Conservation (phyloP, 768 basidiomycete species). For the Plicaturopsis crispa region DNA sequence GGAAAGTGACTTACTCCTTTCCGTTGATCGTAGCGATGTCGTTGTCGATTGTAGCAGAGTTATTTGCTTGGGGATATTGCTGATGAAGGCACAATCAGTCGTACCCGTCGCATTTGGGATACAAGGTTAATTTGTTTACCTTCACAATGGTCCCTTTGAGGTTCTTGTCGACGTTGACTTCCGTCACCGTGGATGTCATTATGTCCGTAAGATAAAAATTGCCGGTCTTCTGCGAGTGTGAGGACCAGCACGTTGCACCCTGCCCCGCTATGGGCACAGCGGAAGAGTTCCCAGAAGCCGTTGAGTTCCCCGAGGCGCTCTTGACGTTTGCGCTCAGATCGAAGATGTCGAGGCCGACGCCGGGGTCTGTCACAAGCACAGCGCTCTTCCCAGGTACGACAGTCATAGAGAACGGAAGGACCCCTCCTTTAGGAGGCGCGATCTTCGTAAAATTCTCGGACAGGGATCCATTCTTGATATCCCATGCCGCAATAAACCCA, state of each 20-base stretch:
- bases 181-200: constrained; percentile 18
- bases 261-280: constrained; percentile 26
- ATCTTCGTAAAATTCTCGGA: constrained; percentile 30
- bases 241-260: constrained; percentile 35
- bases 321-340: too few species aligned
- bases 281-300: background rate
- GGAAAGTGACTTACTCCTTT: too few species aligned
- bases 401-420: constrained; percentile 44
- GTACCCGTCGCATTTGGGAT: background rate
- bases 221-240: constrained; percentile 31
- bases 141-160: constrained; percentile 14
- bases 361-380: constrained; percentile 32
- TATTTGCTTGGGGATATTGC: constrained; percentile 32
- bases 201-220: constrained; percentile 40
- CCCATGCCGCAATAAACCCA: constrained; percentile 45
- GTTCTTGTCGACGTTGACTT: constrained; percentile 14
- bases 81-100: constrained; percentile 6
- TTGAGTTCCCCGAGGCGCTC: background rate
- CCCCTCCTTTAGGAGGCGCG: constrained; percentile 29
- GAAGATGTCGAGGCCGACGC: constrained; percentile 30
- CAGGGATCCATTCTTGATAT: constrained; percentile 38
- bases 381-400: constrained; percentile 30
- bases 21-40: constrained; percentile 28
- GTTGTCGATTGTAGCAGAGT: constrained; percentile 31
- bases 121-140: constrained; percentile 2